These are phyloP conservation scores for Puccinia novopanici DNA, from an alignment of 1,284 basidiomycete species.

Conservation along the genomic window DNA sequence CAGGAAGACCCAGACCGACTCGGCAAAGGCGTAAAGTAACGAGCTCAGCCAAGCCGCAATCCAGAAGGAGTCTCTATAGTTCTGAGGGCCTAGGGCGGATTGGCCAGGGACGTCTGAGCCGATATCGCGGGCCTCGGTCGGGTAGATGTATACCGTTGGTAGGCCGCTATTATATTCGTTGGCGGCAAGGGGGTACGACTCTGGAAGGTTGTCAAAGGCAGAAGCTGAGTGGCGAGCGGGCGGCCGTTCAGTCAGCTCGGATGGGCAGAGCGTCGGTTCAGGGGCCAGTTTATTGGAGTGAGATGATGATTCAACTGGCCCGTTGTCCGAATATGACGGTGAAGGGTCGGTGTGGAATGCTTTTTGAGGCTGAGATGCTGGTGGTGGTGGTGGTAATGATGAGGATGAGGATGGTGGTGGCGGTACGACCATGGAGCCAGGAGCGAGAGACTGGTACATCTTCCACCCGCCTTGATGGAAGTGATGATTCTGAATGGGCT, in stretches of 20 bases:
- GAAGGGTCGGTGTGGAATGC: background rate
- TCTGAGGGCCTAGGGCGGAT: conserved; percentile 34
- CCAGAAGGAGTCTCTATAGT: conserved; percentile 47
- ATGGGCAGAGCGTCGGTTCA: background rate
- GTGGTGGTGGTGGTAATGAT: background rate
- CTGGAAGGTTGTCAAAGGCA: background rate
- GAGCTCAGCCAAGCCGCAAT: conserved; percentile 40
- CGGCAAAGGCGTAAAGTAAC: conserved; percentile 34
- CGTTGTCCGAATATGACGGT: background rate
- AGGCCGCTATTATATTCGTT: conserved; percentile 16
- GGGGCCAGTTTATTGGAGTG: background rate
- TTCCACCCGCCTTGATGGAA: conserved; percentile 34
- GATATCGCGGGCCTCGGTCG: conserved; percentile 46
- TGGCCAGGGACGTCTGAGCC: conserved; percentile 45
- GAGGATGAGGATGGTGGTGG: background rate
- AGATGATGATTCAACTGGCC: background rate
- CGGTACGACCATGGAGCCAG: background rate
- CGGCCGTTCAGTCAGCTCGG: conserved; percentile 22
- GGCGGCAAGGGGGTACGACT: conserved; percentile 8
- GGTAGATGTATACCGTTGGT: conserved; percentile 40
- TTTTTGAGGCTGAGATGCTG: background rate
- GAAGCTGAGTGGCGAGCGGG: background rate
- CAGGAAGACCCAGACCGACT: conserved; percentile 30
- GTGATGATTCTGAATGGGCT: background rate
- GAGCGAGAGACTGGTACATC: conserved; percentile 33